Base-by-base conservation (phyloP, 1,284 basidiomycete genomes). In the Melampsora abietis-canadensis region DNA sequence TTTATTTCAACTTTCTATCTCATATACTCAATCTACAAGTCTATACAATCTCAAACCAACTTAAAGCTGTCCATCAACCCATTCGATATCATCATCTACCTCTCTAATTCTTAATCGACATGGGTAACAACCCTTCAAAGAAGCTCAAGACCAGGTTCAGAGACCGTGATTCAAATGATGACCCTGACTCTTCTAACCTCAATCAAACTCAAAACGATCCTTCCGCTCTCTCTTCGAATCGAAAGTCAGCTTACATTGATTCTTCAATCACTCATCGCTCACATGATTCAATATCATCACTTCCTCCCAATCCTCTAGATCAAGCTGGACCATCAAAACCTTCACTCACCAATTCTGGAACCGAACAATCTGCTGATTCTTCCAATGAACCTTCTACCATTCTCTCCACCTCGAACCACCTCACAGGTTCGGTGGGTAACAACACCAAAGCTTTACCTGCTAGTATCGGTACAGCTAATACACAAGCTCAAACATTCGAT, bases 401-500 rank as follows among this genome's bases (percentile, higher is more conserved):
- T 15, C 24, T 31, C 19, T 47, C 63, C 10, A 65, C 21, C 63
- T 46, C 63, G 40, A 19, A 40, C 30, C 24, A 68, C 62, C 30
- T 14, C 15, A 27, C 31, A 51, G 19, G 30, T 61, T 7, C 46
- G 24, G 14, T 61, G 19, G 19, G 27, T 37, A 19, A 21, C 48
- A 59, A 68, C 66, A 27, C n/a, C 37, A 69, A 68, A 51, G 24
- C 19, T 46, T 12, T 30, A 19, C 27, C 31, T 44, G 21, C 60
- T 59, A 31, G 34, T 46, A 27, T 51, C 60, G 1, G 48, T 31
- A 31, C 59, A 44, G 46, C 54, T 68, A 62, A 76, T 67, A 31
- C 64, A 24, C 48, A 46, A 37, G 79, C 80, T 48, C 79, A 80
- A 62, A 84, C 88, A 66, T 86, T 98, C 79, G 96, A 99, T 82